A percentile compares a stretch with the other conserved stretches of the same genome.
These are phyloP conservation scores for Yamadazyma paraphyllophila DNA, from an alignment of 805 yeast genomes.

Conservation along the genomic window DNA sequence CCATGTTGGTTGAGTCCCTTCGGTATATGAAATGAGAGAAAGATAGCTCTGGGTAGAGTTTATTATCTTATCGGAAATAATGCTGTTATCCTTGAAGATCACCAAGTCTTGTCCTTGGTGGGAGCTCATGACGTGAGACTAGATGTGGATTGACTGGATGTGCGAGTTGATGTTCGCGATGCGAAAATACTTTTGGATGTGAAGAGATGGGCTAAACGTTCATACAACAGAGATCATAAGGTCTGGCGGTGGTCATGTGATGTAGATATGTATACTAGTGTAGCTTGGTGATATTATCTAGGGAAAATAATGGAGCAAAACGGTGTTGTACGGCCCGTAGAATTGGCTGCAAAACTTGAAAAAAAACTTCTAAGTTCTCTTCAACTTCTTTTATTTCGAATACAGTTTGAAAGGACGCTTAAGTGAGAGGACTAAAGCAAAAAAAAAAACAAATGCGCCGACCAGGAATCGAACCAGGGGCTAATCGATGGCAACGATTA, in stretches of 20 bases:
- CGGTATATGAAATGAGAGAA: conserved; percentile 31
- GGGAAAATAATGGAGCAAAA: too few relatives aligned
- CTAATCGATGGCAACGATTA: conserved; percentile 9
- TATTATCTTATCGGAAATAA: conserved; percentile 30
- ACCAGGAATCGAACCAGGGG: conserved; percentile 11
- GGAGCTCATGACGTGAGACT: conserved; percentile 2
- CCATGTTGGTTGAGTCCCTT: conserved; percentile 67
- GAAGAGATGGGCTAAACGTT: not conserved
- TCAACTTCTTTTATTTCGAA: too few relatives aligned
- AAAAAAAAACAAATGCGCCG: conserved; percentile 6
- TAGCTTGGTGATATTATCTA: too few relatives aligned
- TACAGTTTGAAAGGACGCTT: too few relatives aligned
- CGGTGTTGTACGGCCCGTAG: too few relatives aligned
- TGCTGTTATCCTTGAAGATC: conserved; percentile 50
- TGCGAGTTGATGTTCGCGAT: not conserved
- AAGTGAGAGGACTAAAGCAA: too few relatives aligned
- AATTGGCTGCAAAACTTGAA: not conserved
- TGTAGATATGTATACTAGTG: not conserved
- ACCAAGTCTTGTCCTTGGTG: conserved; percentile 58
- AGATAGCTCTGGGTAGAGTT: conserved; percentile 14
- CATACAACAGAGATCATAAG: not conserved
- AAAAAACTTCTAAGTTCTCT: not conserved
- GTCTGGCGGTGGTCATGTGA: not conserved
- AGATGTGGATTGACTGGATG: not conserved
- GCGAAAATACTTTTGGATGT: too few relatives aligned